phyloP scores from a whole-genome alignment of 371 early-diverging fungal genomes.

The Mucor piriformis region DNA sequence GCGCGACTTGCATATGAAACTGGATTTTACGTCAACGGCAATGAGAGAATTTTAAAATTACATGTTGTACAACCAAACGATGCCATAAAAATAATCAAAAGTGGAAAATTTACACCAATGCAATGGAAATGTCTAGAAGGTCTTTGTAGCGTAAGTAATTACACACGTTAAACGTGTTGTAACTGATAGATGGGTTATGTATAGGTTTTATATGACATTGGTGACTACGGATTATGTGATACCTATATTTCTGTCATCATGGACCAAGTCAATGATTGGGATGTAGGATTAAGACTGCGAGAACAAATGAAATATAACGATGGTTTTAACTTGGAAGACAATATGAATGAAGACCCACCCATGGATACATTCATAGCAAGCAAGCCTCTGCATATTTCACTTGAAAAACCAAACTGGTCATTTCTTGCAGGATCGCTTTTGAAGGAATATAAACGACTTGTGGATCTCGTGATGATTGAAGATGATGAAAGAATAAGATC shows the following conservation, averaged over 20 bases:
- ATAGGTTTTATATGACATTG: conserved; percentile 63
- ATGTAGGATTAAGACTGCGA: background rate
- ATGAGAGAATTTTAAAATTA: conserved; percentile 6
- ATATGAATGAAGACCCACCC: background rate
- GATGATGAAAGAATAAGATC: background rate
- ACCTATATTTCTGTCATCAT: conserved; percentile 40
- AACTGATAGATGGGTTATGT: background rate
- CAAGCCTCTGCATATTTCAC: background rate
- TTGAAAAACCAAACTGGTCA: conserved; percentile 14
- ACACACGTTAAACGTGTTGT: background rate
- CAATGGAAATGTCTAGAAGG: conserved; percentile 66
- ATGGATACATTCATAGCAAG: background rate
- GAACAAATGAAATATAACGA: background rate
- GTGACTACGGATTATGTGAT: conserved; percentile 52
- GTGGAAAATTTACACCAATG: conserved; percentile 32
- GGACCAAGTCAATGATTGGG: conserved; percentile 2
- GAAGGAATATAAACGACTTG: conserved; percentile 17
- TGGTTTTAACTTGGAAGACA: background rate
- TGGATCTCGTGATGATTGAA: background rate
- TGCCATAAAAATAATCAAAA: conserved; percentile 9
- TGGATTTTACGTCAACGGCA: conserved; percentile 34
- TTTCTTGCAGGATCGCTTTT: conserved; percentile 3
- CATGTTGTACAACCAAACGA: conserved; percentile 9
- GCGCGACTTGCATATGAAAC: conserved; percentile 57
- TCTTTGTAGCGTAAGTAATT: conserved; percentile 49